Conservation (phyloP, 257 asterid genomes). For the Capsicum pubescens region DNA sequence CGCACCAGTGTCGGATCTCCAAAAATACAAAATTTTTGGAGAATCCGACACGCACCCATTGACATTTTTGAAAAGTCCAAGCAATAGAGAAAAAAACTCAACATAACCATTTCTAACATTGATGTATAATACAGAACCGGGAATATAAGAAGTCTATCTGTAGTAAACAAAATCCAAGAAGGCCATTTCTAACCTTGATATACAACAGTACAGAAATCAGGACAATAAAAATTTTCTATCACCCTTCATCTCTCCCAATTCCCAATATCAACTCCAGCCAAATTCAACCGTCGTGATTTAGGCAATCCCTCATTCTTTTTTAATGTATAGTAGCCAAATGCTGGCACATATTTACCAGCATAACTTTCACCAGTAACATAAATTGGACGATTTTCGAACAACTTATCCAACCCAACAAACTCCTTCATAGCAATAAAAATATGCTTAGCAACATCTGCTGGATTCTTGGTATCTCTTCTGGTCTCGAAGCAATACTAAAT, state of each 20-base stretch:
- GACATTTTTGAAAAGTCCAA: no score
- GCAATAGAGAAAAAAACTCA: no score
- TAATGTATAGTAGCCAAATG: constrained; percentile 66
- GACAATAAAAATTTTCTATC: no score
- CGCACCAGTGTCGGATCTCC: no score
- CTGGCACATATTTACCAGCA: constrained; percentile 88
- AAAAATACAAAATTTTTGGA: no score
- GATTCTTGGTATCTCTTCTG: constrained; percentile 75
- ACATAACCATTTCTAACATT: no score
- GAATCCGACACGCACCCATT: no score
- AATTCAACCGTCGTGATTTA: constrained; percentile 43
- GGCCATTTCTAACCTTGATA: no score
- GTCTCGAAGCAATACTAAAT: constrained; percentile 63
- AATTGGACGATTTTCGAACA: constrained; percentile 59
- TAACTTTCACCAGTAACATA: constrained; percentile 81
- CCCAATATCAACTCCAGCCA: constrained; percentile 82
- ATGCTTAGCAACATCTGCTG: constrained; percentile 73
- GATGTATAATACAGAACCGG: no score
- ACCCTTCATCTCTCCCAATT: constrained; percentile 29
- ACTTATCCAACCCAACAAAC: constrained; percentile 52
- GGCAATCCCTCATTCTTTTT: constrained; percentile 54
- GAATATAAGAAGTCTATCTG: no score
- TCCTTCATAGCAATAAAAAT: constrained; percentile 58
- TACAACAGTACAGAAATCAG: no score
- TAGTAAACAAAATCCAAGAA: no score